Evolutionary conservation across 1,284 basidiomycete species (phyloP).

Genomic region (Ustilago tritici): DNA sequence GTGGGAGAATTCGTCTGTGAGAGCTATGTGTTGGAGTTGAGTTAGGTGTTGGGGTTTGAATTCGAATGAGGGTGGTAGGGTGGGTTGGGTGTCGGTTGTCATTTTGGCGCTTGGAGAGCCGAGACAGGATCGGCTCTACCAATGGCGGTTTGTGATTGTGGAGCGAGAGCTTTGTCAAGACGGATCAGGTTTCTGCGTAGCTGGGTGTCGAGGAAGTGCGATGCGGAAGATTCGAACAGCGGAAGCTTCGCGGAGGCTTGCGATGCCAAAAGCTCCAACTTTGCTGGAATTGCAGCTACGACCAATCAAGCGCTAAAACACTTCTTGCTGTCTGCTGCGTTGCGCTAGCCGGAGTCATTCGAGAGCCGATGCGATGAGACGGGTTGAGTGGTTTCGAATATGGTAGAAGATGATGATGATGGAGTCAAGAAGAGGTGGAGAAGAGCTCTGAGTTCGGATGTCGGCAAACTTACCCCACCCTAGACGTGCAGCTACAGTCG

Average conservation of each 20-base stretch:
- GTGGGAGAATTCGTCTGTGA: constrained; percentile 35
- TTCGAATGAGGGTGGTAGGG: constrained; percentile 9
- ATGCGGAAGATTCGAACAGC: no score
- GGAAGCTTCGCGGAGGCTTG: no score
- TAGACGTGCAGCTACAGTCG: not conserved
- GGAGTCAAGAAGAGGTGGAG: not conserved
- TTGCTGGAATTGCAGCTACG: no score
- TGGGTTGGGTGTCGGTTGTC: constrained; percentile 21
- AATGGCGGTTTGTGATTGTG: not conserved
- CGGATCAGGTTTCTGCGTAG: no score
- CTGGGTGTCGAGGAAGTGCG: no score
- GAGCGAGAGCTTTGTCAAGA: no score
- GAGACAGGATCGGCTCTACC: not conserved
- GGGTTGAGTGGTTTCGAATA: not conserved
- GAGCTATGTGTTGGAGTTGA: constrained; percentile 38
- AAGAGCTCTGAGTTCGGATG: constrained; percentile 8
- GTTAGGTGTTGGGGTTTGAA: constrained; percentile 13
- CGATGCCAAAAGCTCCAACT: no score
- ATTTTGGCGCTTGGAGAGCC: constrained; percentile 9
- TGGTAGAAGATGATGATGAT: constrained; percentile 1
- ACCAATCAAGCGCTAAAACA: no score
- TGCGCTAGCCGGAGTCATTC: not conserved
- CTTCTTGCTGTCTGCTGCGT: no score
- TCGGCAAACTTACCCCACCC: constrained; percentile 21
- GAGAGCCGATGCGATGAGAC: no score